Evolutionary conservation across 495 filamentous ascomycete genomes (phyloP), one percentile per base, ranked within the genome.

Genomic region (Hypoxylon lenormandii): DNA sequence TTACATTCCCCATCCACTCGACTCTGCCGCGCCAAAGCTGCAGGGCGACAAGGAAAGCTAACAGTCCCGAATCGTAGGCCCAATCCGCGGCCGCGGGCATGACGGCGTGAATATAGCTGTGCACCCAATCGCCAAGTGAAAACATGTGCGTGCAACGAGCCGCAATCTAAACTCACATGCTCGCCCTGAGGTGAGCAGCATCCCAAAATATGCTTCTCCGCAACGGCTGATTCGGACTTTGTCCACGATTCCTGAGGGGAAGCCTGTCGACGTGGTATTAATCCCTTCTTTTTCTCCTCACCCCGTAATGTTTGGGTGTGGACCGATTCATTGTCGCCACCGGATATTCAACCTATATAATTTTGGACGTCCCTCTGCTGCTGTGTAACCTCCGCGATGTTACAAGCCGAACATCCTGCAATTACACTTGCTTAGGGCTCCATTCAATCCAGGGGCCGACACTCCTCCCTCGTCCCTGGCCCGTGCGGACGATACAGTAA

Each of bases 261-360:
- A 66, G 68, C 62, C 68, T 71, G 68, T 66, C 62, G 68, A 71
- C 19, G 68, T 71, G 51, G 68, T 71, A 71, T 66, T 42, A 3
- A 33, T 5, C 30, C 3, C 6, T 33, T 33, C 28, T 50, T 16
- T 50, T 53, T 43, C 58, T 43, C 56, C 56, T 71, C 57, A 53
- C 22, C 58, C 55, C 47, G 57, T 66, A 63, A 21, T 18, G 37
- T 40, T 33, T 33, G 53, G 56, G 28, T 18, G 42, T 15, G 12
- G 15, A 33, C 19, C 50, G 30, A 43, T 22, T 57, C 22, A 45
- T 22, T n/a, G 21, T 66, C 45, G 62, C 62, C 68, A 71, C 68
- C 68, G 68, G 68, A 59, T 71, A 62, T 62, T 65, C 22, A 53
- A 36, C 21, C 6, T 63, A 71, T 66, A 66, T 62, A 59, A 40